These are phyloP conservation scores for Pythium myriotylum DNA, from an alignment of 352 stramenopile species.

Conservation along the genomic window DNA sequence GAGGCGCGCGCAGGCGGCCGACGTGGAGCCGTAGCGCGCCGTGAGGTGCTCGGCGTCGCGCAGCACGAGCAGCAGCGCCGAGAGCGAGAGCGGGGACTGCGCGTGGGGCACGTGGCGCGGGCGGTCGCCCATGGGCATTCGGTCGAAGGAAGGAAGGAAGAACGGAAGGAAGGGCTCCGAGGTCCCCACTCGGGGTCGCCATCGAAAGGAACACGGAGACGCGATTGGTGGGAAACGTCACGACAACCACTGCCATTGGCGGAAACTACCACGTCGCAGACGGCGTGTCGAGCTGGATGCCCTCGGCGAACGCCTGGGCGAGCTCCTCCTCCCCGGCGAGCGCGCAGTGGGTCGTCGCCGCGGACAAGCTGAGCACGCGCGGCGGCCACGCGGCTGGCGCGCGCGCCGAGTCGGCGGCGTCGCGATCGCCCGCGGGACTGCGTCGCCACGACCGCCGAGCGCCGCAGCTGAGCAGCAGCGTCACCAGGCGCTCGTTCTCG, in stretches of 20 bases:
- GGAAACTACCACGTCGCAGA: conserved; percentile 6
- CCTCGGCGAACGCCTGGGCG: conserved; percentile 2
- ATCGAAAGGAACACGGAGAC: background rate
- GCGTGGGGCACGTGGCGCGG: conserved; percentile 1
- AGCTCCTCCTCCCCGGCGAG: conserved; percentile 10
- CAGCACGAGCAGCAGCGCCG: conserved; percentile 30
- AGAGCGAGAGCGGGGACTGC: conserved; percentile 27
- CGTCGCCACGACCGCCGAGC: conserved; percentile 59
- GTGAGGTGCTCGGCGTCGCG: conserved; percentile 43
- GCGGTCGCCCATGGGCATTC: conserved; percentile 11
- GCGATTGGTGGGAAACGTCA: conserved; percentile 19
- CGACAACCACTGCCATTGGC: conserved; percentile 1
- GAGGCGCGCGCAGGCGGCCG: conserved; percentile 30
- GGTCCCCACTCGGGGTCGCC: background rate
- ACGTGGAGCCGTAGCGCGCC: conserved; percentile 36
- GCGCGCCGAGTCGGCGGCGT: background rate
- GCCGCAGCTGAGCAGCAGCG: conserved; percentile 44
- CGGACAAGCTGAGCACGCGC: conserved; percentile 19
- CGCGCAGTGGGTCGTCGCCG: conserved; percentile 12
- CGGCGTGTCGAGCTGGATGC: conserved; percentile 26
- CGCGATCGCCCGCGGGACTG: background rate
- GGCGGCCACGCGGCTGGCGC: background rate
- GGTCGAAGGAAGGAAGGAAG: conserved; percentile 12
- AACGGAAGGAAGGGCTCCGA: conserved; percentile 4
- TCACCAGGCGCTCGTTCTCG: conserved; percentile 37